Evolutionary conservation across 768 basidiomycete genomes (phyloP).

Genomic region (Boletus bicolor): DNA sequence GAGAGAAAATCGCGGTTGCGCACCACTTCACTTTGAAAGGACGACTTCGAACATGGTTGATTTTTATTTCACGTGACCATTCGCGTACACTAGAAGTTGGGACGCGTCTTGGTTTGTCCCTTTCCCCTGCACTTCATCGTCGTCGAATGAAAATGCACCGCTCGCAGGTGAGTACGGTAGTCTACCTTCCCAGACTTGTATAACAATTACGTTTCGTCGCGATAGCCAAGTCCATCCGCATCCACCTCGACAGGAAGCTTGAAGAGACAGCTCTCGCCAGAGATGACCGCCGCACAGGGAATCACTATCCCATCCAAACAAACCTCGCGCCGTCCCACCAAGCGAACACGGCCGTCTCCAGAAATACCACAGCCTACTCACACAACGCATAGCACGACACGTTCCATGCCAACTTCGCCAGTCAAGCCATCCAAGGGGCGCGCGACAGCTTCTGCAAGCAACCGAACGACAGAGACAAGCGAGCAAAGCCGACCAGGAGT

Average conservation of each 20-base stretch:
- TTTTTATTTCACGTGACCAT: slow-evolving; percentile 26
- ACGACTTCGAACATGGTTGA: slow-evolving; percentile 9
- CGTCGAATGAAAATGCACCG: slow-evolving; percentile 10
- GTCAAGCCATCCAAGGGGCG: slow-evolving; percentile 8
- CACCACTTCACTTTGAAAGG: too few species aligned
- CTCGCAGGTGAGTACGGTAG: slow-evolving; percentile 12
- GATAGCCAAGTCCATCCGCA: slow-evolving; percentile 11
- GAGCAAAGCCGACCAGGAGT: neutral
- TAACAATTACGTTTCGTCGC: neutral
- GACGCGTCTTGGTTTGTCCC: neutral
- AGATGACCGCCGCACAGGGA: slow-evolving; percentile 6
- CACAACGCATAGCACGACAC: slow-evolving; percentile 4
- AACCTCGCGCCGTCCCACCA: slow-evolving; percentile 14
- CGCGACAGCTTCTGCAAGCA: neutral
- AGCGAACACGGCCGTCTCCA: slow-evolving; percentile 14
- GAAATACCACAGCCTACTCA: slow-evolving; percentile 11
- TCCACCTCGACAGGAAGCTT: slow-evolving; percentile 21
- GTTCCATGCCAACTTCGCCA: slow-evolving; percentile 3
- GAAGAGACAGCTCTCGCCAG: slow-evolving; percentile 22
- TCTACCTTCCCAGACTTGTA: neutral
- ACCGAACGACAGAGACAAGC: neutral
- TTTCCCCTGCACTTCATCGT: neutral
- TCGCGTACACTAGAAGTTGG: neutral
- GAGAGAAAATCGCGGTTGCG: too few species aligned
- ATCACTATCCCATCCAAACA: neutral